A percentile compares a stretch with the other conserved stretches of the same genome.
These are phyloP conservation scores for Exophiala oligosperma DNA, from an alignment of 2,329 filamentous ascomycete genomes.

Conservation along the genomic window DNA sequence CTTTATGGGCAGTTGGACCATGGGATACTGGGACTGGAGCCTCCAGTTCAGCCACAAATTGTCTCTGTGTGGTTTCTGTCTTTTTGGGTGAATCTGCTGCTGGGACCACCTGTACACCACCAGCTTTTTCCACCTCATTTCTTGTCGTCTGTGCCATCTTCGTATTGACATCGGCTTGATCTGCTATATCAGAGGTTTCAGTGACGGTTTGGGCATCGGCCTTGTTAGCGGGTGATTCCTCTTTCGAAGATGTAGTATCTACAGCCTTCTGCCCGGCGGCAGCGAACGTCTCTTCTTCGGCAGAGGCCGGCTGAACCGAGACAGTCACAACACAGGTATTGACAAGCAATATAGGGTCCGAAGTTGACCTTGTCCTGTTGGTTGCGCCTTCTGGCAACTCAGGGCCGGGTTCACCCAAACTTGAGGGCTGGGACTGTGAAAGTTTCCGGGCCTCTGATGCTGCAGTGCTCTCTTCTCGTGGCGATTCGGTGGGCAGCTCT, in stretches of 20 bases:
- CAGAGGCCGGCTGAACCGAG: constrained; percentile 11
- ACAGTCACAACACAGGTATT: constrained; percentile 9
- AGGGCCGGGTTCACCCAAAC: constrained; percentile 27
- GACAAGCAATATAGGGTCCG: constrained; percentile 11
- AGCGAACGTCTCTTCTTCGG: constrained; percentile 13
- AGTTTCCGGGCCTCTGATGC: constrained; percentile 10
- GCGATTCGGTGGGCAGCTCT: constrained; percentile 16
- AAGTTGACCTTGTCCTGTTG: constrained; percentile 6
- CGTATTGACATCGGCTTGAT: too few relatives aligned
- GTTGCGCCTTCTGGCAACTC: constrained; percentile 18
- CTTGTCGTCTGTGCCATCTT: background rate
- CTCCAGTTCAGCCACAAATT: constrained; percentile 28
- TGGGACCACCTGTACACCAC: background rate
- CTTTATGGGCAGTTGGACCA: constrained; percentile 1
- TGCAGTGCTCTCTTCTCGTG: constrained; percentile 3
- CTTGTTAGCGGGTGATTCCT: background rate
- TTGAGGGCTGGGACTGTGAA: constrained; percentile 14
- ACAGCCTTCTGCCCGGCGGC: constrained; percentile 3
- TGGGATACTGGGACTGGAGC: constrained; percentile 13
- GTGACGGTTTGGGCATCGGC: background rate
- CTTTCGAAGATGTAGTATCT: background rate
- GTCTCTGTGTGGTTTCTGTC: background rate
- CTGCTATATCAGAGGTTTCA: background rate
- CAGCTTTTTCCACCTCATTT: background rate
- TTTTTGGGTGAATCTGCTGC: background rate